phyloP scores from a whole-genome alignment of 2,329 filamentous ascomycete genomes.

The Emmonsiellopsis sp. region DNA sequence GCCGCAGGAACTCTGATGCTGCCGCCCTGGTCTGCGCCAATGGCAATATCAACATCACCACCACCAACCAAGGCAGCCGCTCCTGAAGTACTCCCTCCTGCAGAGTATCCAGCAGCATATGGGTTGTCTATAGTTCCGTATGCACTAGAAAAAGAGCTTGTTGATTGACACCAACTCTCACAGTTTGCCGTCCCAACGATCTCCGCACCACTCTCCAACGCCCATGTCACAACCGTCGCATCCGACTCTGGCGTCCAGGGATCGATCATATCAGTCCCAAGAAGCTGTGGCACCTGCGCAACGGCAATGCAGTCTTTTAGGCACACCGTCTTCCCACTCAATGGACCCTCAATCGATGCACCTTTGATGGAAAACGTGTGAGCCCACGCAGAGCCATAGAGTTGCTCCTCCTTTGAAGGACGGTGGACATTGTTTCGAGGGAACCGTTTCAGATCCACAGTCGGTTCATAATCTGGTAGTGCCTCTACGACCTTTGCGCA shows the following conservation, averaged over 20 bases:
- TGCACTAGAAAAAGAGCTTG: conserved; percentile 21
- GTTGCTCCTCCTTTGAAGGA: conserved; percentile 33
- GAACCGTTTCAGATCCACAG: conserved; percentile 33
- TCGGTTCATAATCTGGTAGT: conserved; percentile 41
- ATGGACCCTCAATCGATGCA: conserved; percentile 14
- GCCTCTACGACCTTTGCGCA: conserved; percentile 38
- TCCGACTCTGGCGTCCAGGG: conserved; percentile 46
- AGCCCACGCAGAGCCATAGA: conserved; percentile 43
- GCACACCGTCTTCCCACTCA: conserved; percentile 41
- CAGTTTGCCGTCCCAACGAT: conserved; percentile 45
- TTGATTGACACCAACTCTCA: conserved; percentile 42
- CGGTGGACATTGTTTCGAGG: conserved; percentile 38
- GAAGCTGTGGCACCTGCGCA: conserved; percentile 45
- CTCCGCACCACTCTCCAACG: conserved; percentile 42
- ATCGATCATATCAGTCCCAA: conserved; percentile 42
- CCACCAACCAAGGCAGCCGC: conserved; percentile 20
- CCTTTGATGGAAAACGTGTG: conserved; percentile 41
- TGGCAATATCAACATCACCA: conserved; percentile 5
- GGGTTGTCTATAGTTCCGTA: conserved; percentile 22
- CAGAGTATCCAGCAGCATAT: conserved; percentile 19
- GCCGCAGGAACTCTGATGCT: background rate
- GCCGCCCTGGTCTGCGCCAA: background rate
- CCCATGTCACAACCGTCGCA: conserved; percentile 45
- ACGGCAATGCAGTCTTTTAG: conserved; percentile 50
- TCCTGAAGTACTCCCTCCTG: conserved; percentile 22